Conservation (phyloP, 345 rosid species). For the Populus ilicifolia region DNA sequence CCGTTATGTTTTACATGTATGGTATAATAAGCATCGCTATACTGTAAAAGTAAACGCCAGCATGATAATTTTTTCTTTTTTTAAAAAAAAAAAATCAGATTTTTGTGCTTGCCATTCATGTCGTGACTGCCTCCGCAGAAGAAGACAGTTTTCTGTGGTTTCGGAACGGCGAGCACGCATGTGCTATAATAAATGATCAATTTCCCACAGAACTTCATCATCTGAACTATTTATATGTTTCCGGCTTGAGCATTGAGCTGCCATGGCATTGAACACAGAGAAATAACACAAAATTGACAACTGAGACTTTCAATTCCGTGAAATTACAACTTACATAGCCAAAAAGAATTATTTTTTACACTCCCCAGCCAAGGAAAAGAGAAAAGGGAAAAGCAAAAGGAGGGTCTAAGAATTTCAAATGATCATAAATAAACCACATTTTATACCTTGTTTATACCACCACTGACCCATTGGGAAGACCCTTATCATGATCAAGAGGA, state of each 20-base stretch:
- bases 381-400: not conserved
- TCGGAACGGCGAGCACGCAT: not conserved
- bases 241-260: not conserved
- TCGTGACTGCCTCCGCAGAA: not conserved
- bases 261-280: not conserved
- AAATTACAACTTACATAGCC: slow-evolving; percentile 13
- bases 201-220: not conserved
- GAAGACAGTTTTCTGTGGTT: not conserved
- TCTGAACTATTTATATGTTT: not conserved
- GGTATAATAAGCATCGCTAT: too few species aligned
- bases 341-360: slow-evolving; percentile 22
- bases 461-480: not conserved
- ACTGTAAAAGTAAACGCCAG: too few species aligned
- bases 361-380: not conserved
- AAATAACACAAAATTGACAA: not conserved
- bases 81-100: too few species aligned
- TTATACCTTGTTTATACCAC: not conserved
- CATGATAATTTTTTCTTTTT: too few species aligned
- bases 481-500: not conserved
- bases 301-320: not conserved
- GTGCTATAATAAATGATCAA: not conserved
- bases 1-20: too few species aligned
- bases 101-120: not conserved
- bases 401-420: slow-evolving; percentile 2
- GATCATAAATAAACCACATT: slow-evolving; percentile 17